These are phyloP conservation scores for Aspergillus campestris DNA, from an alignment of 495 filamentous ascomycete genomes.

Conservation along the genomic window DNA sequence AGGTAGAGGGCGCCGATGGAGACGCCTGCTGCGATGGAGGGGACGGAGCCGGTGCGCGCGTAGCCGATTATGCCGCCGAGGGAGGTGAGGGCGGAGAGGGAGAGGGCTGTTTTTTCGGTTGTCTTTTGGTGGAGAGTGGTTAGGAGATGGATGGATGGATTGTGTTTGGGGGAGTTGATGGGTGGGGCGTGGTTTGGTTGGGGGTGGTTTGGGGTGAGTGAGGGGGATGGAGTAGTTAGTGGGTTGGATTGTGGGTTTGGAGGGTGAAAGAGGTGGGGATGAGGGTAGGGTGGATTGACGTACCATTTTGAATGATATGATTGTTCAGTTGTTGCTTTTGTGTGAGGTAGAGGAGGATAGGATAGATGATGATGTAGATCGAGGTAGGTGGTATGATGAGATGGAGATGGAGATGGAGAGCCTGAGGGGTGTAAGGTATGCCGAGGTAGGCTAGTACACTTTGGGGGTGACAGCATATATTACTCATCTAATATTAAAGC, in stretches of 20 bases:
- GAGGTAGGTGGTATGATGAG: no score
- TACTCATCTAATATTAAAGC: no score
- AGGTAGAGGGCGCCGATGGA: conserved; percentile 63
- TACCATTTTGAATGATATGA: conserved; percentile 20
- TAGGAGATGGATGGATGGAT: conserved; percentile 5
- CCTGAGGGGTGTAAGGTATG: no score
- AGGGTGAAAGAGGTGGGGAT: neutral
- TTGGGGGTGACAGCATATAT: no score
- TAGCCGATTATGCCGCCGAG: conserved; percentile 82
- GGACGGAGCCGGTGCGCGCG: conserved; percentile 70
- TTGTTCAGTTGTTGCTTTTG: no score
- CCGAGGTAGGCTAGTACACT: no score
- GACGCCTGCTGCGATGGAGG: conserved; percentile 74
- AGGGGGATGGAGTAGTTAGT: neutral
- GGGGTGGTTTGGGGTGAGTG: neutral
- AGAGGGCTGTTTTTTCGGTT: conserved; percentile 54
- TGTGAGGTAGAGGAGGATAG: no score
- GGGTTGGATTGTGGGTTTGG: neutral
- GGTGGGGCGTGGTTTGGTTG: neutral
- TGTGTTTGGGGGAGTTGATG: neutral
- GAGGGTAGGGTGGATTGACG: neutral
- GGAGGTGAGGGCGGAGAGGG: conserved; percentile 76
- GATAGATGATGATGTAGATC: no score
- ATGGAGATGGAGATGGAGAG: no score
- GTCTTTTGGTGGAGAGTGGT: conserved; percentile 29